Percentiles rank a stretch among this genome's conserved stretches.
phyloP scores from a whole-genome alignment of 2,329 filamentous ascomycete genomes.

The Zymoseptoria passerinii region DNA sequence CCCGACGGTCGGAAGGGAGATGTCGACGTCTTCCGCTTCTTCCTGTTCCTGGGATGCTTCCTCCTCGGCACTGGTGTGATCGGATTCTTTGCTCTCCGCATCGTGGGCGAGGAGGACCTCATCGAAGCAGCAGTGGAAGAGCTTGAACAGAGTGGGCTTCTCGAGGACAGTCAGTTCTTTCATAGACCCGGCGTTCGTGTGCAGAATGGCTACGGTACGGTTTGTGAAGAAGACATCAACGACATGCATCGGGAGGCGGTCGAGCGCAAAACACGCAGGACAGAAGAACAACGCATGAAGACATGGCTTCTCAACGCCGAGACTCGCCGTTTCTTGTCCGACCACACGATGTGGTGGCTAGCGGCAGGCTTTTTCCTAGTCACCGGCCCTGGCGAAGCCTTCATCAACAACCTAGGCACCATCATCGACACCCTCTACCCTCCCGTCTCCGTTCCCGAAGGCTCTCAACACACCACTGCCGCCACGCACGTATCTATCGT shows the following conservation, averaged over 20 bases:
- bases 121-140: slow-evolving; percentile 88
- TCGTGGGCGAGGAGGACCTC: slow-evolving; percentile 77
- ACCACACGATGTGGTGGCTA: slow-evolving; percentile 93
- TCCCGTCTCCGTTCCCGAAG: slow-evolving; percentile 46
- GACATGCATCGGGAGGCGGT: slow-evolving; percentile 39
- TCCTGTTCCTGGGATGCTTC: slow-evolving; percentile 71
- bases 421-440: slow-evolving; percentile 79
- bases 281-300: slow-evolving; percentile 64
- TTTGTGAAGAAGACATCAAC: slow-evolving; percentile 40
- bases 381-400: slow-evolving; percentile 90
- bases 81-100: slow-evolving; percentile 63
- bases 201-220: slow-evolving; percentile 53
- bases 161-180: slow-evolving; percentile 69
- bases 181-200: slow-evolving; percentile 37
- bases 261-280: slow-evolving; percentile 38
- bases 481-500: slow-evolving; percentile 91
- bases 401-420: slow-evolving; percentile 94
- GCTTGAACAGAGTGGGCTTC: slow-evolving; percentile 76
- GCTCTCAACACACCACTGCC: slow-evolving; percentile 51
- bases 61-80: slow-evolving; percentile 62
- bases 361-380: slow-evolving; percentile 86
- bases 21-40: slow-evolving; percentile 73
- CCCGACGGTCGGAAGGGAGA: slow-evolving; percentile 54
- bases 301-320: slow-evolving; percentile 86
- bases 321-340: slow-evolving; percentile 72